Percentiles rank a stretch among this genome's conserved stretches.
phyloP scores from a whole-genome alignment of 345 rosid species.

The Orychophragmus violaceus region DNA sequence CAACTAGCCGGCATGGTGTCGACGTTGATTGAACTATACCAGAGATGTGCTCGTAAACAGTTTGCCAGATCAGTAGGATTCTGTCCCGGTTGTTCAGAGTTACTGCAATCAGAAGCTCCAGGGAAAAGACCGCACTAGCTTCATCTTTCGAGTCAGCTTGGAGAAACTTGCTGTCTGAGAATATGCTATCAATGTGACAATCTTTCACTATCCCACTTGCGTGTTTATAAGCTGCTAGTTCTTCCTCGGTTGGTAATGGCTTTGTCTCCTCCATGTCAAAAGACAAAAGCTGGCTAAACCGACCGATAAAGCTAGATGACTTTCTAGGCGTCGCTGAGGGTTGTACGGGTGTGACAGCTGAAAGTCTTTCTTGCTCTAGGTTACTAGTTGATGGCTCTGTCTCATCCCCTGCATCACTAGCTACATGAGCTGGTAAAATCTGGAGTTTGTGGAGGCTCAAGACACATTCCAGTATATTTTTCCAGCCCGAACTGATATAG shows the following conservation, averaged over 20 bases:
- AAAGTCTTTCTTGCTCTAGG: conserved; percentile 33
- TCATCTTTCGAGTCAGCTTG: conserved; percentile 59
- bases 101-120: conserved; percentile 60
- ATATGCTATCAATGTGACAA: conserved; percentile 58
- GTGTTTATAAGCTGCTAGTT: conserved; percentile 46
- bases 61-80: conserved; percentile 61
- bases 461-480: conserved; percentile 53
- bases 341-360: conserved; percentile 26
- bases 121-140: conserved; percentile 50
- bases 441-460: conserved; percentile 58
- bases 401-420: conserved; percentile 56
- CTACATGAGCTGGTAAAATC: conserved; percentile 52
- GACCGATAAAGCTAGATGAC: conserved; percentile 57
- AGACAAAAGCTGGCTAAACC: conserved; percentile 62
- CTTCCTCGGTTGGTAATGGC: conserved; percentile 49
- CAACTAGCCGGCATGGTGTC: conserved; percentile 56
- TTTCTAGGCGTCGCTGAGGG: conserved; percentile 34
- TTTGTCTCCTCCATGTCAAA: conserved; percentile 62
- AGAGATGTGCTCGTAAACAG: conserved; percentile 51
- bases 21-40: conserved; percentile 55
- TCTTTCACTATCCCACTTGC: conserved; percentile 48
- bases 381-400: conserved; percentile 42
- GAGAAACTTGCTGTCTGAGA: conserved; percentile 67
- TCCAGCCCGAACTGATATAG: conserved; percentile 56
- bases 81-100: conserved; percentile 69